Evolutionary conservation across 78 protist species (phyloP).

Genomic region (Tieghemostelium lacteum): DNA sequence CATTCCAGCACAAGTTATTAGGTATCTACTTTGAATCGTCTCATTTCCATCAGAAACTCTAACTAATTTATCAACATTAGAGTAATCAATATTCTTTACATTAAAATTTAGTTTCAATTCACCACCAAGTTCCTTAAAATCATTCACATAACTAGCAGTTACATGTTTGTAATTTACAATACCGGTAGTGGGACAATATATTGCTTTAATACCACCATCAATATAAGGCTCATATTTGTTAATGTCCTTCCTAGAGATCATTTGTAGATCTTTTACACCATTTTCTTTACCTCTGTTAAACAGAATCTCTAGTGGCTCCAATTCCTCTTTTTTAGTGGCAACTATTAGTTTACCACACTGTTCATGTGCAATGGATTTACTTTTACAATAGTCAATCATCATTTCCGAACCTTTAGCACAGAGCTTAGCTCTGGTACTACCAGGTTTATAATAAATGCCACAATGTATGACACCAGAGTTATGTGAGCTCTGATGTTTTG

Average conservation of each 20-base stretch:
- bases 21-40: background rate
- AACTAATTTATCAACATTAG: background rate
- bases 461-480: conserved; percentile 87
- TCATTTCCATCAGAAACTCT: background rate
- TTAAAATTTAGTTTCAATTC: conserved; percentile 16
- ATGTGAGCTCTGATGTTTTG: conserved; percentile 74
- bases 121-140: conserved; percentile 34
- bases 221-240: conserved; percentile 57
- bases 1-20: conserved; percentile 82
- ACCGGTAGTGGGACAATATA: conserved; percentile 86
- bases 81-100: conserved; percentile 9
- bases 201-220: conserved; percentile 49
- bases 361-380: conserved; percentile 34
- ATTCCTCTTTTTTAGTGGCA: conserved; percentile 52
- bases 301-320: conserved; percentile 37
- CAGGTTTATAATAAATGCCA: conserved; percentile 86
- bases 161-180: conserved; percentile 63
- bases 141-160: conserved; percentile 2
- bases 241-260: conserved; percentile 32
- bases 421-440: conserved; percentile 44
- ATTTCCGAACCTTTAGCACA: conserved; percentile 71
- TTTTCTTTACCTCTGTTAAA: conserved; percentile 67
- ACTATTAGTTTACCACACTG: conserved; percentile 84
- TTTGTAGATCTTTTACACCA: conserved; percentile 72
- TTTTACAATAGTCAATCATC: conserved; percentile 59